Conservation (phyloP, 2,329 filamentous ascomycete genomes). For the Coniella lustricola region DNA sequence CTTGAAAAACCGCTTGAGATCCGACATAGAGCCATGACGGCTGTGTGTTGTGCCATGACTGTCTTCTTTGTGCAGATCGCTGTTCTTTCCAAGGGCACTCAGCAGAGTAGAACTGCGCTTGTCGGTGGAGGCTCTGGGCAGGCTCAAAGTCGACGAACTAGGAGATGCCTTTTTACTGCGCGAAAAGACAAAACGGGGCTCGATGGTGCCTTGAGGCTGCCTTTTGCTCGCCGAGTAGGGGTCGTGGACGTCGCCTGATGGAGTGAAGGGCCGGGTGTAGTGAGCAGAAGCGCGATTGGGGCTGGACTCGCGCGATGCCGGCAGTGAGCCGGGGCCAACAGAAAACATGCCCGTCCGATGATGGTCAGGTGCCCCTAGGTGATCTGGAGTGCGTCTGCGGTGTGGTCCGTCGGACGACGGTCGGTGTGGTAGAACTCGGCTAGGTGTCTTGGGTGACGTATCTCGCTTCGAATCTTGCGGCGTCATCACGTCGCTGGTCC, state of each 20-base stretch:
- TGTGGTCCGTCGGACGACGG: slow-evolving; percentile 29
- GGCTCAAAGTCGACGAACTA: slow-evolving; percentile 42
- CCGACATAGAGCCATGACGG: slow-evolving; percentile 78
- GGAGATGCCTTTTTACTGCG: slow-evolving; percentile 59
- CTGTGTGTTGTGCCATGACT: slow-evolving; percentile 38
- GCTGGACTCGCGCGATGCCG: slow-evolving; percentile 54
- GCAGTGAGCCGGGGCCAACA: slow-evolving; percentile 45
- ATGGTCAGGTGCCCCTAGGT: slow-evolving; percentile 17
- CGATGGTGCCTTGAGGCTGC: slow-evolving; percentile 60
- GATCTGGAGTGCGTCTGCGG: slow-evolving; percentile 18
- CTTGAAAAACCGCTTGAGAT: slow-evolving; percentile 95
- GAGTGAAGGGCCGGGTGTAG: slow-evolving; percentile 70
- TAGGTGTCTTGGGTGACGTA: slow-evolving; percentile 34
- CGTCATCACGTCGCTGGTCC: slow-evolving; percentile 43
- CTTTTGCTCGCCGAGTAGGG: slow-evolving; percentile 81
- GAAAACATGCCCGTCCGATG: slow-evolving; percentile 52
- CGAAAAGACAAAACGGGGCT: slow-evolving; percentile 79
- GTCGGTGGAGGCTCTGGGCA: slow-evolving; percentile 40
- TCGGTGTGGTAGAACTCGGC: slow-evolving; percentile 34
- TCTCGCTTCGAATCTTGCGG: slow-evolving; percentile 61
- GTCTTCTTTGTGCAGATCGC: slow-evolving; percentile 40
- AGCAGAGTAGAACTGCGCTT: slow-evolving; percentile 41
- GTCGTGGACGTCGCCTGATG: slow-evolving; percentile 72
- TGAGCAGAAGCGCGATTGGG: slow-evolving; percentile 54
- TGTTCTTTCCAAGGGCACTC: slow-evolving; percentile 29